phyloP scores from a whole-genome alignment of 2,329 filamentous ascomycete genomes.

The Scedosporium apiospermum region DNA sequence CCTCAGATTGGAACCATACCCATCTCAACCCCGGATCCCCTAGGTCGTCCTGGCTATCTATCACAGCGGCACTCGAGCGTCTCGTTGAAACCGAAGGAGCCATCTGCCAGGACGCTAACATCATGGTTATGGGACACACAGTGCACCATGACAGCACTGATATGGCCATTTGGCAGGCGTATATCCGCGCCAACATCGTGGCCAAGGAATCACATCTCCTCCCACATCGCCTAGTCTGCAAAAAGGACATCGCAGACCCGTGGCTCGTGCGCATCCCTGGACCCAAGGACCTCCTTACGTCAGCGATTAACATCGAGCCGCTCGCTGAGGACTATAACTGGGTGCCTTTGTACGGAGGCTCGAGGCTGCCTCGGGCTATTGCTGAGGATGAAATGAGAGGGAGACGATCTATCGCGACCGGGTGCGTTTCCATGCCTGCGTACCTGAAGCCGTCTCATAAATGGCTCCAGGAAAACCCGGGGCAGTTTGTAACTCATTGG shows the following conservation, averaged over 20 bases:
- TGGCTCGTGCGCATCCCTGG: neutral
- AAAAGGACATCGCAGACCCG: neutral
- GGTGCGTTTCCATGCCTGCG: neutral
- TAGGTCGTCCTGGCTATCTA: neutral
- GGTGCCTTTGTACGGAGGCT: neutral
- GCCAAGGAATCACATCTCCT: neutral
- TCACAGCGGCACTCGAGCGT: neutral
- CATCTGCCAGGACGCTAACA: neutral
- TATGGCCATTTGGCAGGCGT: neutral
- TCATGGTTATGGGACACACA: neutral
- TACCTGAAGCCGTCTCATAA: neutral
- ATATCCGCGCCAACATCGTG: neutral
- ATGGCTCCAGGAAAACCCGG: neutral
- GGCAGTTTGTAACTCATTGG: neutral
- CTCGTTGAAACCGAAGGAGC: neutral
- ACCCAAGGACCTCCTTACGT: neutral
- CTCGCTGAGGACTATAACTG: neutral
- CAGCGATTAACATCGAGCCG: neutral
- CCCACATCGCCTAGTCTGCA: neutral
- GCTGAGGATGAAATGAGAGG: neutral
- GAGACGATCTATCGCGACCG: neutral
- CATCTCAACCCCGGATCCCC: neutral
- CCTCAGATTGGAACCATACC: neutral
- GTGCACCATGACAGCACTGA: neutral
- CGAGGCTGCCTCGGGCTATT: neutral